A percentile compares a stretch with the other conserved stretches of the same genome.
Conservation (phyloP, 1,284 basidiomycete genomes). For the Microbotryomycetes sp. region DNA sequence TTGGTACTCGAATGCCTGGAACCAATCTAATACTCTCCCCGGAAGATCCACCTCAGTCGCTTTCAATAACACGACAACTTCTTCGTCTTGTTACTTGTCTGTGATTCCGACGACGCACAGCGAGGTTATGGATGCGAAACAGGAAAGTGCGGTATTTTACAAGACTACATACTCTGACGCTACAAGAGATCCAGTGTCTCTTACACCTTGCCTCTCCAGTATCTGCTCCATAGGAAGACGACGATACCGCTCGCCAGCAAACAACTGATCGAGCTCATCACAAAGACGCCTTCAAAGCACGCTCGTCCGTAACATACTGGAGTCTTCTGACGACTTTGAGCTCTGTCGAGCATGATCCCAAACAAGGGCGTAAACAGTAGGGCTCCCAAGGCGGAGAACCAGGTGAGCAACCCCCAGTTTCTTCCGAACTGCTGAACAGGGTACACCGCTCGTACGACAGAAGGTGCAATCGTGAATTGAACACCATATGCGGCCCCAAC, state of each 20-base stretch:
- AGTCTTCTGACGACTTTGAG: neutral
- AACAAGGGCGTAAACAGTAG: slow-evolving; percentile 30
- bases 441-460: slow-evolving; percentile 30
- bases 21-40: too few species aligned
- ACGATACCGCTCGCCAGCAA: slow-evolving; percentile 1
- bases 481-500: slow-evolving; percentile 28
- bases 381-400: slow-evolving; percentile 32
- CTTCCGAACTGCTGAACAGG: slow-evolving; percentile 29
- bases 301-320: slow-evolving; percentile 4
- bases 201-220: slow-evolving; percentile 10
- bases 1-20: too few species aligned
- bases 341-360: slow-evolving; percentile 24
- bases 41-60: too few species aligned
- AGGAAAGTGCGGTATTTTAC: too few species aligned
- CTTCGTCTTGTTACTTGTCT: too few species aligned
- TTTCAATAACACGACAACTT: too few species aligned
- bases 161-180: too few species aligned
- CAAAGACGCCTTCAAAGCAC: slow-evolving; percentile 7
- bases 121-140: too few species aligned
- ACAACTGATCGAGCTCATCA: slow-evolving; percentile 6
- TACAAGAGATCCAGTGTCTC: too few species aligned
- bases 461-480: slow-evolving; percentile 27
- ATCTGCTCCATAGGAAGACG: slow-evolving; percentile 2
- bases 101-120: too few species aligned
- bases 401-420: slow-evolving; percentile 32